Evolutionary conservation across 2,329 filamentous ascomycete species (phyloP).

Genomic region (Cladosporium oxysporum): DNA sequence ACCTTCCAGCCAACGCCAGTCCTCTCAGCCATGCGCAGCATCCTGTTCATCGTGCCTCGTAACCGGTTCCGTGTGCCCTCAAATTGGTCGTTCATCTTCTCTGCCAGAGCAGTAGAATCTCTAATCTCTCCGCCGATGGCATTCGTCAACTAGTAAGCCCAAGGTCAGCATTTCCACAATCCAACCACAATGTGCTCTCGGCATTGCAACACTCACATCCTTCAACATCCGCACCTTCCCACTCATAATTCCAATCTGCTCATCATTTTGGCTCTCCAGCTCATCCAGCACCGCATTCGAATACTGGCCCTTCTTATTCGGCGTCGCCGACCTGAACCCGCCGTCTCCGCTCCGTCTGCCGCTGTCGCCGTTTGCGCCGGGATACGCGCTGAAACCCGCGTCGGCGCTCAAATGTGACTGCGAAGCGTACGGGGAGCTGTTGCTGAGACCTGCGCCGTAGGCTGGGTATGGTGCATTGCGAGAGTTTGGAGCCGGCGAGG

Average conservation of each 20-base stretch:
- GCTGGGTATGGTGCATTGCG: constrained; percentile 30
- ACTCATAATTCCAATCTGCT: constrained; percentile 84
- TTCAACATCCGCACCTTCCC: constrained; percentile 89
- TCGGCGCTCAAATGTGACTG: constrained; percentile 22
- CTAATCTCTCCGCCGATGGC: constrained; percentile 96
- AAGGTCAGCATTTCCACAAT: constrained; percentile 3
- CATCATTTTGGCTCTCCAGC: constrained; percentile 93
- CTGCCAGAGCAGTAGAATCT: constrained; percentile 80
- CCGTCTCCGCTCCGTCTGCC: constrained; percentile 29
- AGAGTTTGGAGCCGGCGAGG: constrained; percentile 25
- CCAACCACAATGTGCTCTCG: no score
- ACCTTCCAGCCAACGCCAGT: constrained; percentile 96
- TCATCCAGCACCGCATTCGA: constrained; percentile 88
- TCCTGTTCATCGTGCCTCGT: constrained; percentile 92
- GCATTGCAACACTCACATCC: constrained; percentile 61
- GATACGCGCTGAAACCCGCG: constrained; percentile 33
- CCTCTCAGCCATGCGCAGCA: constrained; percentile 91
- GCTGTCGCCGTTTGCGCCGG: constrained; percentile 26
- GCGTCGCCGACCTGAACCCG: constrained; percentile 46
- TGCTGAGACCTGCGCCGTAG: constrained; percentile 20
- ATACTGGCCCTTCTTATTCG: constrained; percentile 75
- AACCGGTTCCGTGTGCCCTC: constrained; percentile 80
- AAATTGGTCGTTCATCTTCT: constrained; percentile 95
- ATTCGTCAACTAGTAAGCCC: constrained; percentile 68
- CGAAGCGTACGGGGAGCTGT: constrained; percentile 27